These are phyloP conservation scores for Golubevia pallescens DNA, from an alignment of 1,284 basidiomycete species.

Conservation along the genomic window DNA sequence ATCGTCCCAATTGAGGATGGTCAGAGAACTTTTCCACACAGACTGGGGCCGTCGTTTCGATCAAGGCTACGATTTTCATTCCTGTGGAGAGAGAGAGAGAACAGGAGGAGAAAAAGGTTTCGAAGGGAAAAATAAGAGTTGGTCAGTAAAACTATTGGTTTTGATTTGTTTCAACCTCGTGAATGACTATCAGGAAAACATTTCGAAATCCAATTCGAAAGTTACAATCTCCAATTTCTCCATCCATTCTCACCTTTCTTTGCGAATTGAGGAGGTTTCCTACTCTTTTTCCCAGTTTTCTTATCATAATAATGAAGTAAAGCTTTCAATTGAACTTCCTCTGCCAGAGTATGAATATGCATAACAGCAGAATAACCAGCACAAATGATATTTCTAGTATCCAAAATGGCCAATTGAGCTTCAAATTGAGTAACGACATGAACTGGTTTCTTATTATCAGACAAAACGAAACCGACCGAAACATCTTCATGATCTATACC, in stretches of 20 bases:
- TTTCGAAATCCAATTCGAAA: neutral
- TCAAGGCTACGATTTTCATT: conserved; percentile 62
- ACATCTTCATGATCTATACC: conserved; percentile 60
- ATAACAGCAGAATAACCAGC: conserved; percentile 61
- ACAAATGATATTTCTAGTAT: conserved; percentile 62
- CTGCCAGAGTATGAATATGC: conserved; percentile 56
- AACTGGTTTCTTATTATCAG: conserved; percentile 50
- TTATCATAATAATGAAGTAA: conserved; percentile 64
- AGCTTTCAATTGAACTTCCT: conserved; percentile 49
- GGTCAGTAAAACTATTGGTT: neutral
- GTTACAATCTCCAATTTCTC: neutral
- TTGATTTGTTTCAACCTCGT: too few relatives aligned
- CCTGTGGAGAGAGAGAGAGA: conserved; percentile 37
- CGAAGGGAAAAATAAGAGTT: neutral
- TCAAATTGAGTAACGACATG: conserved; percentile 59
- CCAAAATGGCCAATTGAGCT: conserved; percentile 62
- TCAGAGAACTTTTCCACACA: conserved; percentile 60
- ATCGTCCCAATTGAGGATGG: conserved; percentile 60
- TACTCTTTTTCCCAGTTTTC: conserved; percentile 63
- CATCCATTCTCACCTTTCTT: conserved; percentile 17
- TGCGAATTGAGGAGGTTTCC: conserved; percentile 55
- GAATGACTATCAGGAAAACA: neutral
- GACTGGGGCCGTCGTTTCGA: conserved; percentile 53
- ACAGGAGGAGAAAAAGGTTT: neutral
- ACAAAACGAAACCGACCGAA: conserved; percentile 49